Evolutionary conservation across 768 basidiomycete species (phyloP).

Genomic region (Amanita pallidorosea): DNA sequence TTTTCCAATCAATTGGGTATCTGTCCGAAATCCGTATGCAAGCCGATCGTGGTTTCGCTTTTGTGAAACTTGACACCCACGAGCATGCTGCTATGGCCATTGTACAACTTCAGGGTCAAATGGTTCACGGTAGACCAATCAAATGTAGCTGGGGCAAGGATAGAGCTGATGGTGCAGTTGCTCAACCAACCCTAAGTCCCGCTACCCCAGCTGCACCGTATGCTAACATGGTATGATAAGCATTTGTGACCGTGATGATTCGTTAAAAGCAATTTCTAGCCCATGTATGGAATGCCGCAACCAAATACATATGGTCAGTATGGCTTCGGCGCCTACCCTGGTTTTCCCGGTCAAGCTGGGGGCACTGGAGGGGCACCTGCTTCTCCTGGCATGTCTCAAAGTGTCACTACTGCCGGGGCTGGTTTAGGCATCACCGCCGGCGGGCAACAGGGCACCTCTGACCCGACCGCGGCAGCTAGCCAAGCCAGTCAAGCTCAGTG

Average conservation of each 20-base stretch:
- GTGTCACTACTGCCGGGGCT: slow-evolving; percentile 41
- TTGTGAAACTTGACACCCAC: slow-evolving; percentile 97
- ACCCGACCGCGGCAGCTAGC: slow-evolving; percentile 40
- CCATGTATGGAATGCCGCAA: slow-evolving; percentile 88
- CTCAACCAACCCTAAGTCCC: slow-evolving; percentile 50
- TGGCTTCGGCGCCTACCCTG: slow-evolving; percentile 64
- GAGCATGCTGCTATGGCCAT: slow-evolving; percentile 98
- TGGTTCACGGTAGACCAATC: slow-evolving; percentile 94
- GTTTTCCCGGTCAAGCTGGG: slow-evolving; percentile 51
- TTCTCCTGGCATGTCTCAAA: slow-evolving; percentile 49
- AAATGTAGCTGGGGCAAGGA: slow-evolving; percentile 99
- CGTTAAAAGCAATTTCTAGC: slow-evolving; percentile 28
- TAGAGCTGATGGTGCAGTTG: slow-evolving; percentile 59
- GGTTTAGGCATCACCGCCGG: slow-evolving; percentile 46
- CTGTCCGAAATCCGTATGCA: slow-evolving; percentile 99
- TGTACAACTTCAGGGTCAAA: slow-evolving; percentile 91
- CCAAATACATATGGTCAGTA: slow-evolving; percentile 72
- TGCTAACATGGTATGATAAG: slow-evolving; percentile 60
- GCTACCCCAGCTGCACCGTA: slow-evolving; percentile 55
- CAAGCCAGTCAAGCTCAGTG: slow-evolving; percentile 67
- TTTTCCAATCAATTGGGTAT: slow-evolving; percentile 98
- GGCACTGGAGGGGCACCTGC: slow-evolving; percentile 38
- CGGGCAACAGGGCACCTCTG: slow-evolving; percentile 45
- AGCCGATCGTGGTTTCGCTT: slow-evolving; percentile 96
- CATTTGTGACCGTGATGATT: neutral